These are phyloP conservation scores for Epichloe aotearoae DNA, from an alignment of 2,329 filamentous ascomycete genomes.

Conservation along the genomic window DNA sequence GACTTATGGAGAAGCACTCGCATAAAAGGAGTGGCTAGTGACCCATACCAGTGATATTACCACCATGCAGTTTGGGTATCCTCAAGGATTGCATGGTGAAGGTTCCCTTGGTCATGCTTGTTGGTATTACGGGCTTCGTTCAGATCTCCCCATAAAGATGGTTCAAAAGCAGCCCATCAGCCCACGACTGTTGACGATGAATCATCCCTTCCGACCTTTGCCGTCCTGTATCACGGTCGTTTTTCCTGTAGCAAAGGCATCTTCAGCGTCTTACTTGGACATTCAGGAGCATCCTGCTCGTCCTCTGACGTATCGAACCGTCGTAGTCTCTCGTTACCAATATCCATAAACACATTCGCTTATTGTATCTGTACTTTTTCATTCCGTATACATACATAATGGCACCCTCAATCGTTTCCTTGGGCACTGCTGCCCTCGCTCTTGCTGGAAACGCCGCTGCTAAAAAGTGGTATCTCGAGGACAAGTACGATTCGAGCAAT, in stretches of 20 bases:
- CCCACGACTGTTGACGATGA: neutral
- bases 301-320: conserved; percentile 26
- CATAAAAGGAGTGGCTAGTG: too few relatives aligned
- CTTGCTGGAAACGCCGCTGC: conserved; percentile 20
- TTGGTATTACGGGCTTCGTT: too few relatives aligned
- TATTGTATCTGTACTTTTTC: neutral
- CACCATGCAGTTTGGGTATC: too few relatives aligned
- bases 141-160: neutral
- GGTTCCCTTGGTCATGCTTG: too few relatives aligned
- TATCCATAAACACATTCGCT: conserved; percentile 12
- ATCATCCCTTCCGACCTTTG: neutral
- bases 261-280: neutral
- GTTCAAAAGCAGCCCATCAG: neutral
- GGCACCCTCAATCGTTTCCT: conserved; percentile 27
- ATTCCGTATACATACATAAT: conserved; percentile 14
- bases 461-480: conserved; percentile 23
- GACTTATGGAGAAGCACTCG: too few relatives aligned
- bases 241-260: neutral
- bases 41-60: too few relatives aligned
- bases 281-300: conserved; percentile 15
- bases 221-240: neutral
- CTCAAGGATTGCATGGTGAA: too few relatives aligned
- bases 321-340: conserved; percentile 26
- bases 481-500: conserved; percentile 28
- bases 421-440: conserved; percentile 26